These are phyloP conservation scores for Russula sp. DNA, from an alignment of 768 basidiomycete species.

Conservation along the genomic window DNA sequence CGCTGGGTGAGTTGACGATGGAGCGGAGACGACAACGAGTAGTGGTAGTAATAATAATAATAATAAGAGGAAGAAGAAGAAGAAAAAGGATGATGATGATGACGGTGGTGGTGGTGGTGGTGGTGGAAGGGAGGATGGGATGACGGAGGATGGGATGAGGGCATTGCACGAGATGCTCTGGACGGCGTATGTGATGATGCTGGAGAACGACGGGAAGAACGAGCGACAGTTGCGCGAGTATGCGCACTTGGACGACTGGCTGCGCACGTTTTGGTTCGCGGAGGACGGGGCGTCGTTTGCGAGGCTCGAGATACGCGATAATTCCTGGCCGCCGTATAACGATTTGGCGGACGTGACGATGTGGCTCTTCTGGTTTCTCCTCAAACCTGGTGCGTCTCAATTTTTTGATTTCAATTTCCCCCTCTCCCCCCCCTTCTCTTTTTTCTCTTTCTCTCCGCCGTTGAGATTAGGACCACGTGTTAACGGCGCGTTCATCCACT, in stretches of 20 bases:
- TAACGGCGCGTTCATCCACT: slow-evolving; percentile 7
- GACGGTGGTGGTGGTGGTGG: too few relatives aligned
- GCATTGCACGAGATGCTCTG: slow-evolving; percentile 53
- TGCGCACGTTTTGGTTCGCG: slow-evolving; percentile 66
- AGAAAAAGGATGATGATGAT: background rate
- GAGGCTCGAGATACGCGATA: slow-evolving; percentile 40
- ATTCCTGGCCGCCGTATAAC: slow-evolving; percentile 57
- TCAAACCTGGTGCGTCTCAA: slow-evolving; percentile 53
- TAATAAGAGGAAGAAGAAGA: background rate
- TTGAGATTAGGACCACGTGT: slow-evolving; percentile 1
- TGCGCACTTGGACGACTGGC: slow-evolving; percentile 59
- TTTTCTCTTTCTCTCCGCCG: background rate
- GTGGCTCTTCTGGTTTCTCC: slow-evolving; percentile 78
- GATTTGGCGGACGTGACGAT: slow-evolving; percentile 58
- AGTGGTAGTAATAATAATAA: too few relatives aligned
- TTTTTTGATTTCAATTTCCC: background rate
- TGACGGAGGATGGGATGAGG: slow-evolving; percentile 33
- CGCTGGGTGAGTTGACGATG: slow-evolving; percentile 23
- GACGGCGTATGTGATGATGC: slow-evolving; percentile 70
- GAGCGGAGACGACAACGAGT: background rate
- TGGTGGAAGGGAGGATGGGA: background rate
- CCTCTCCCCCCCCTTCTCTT: background rate
- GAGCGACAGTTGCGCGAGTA: slow-evolving; percentile 67
- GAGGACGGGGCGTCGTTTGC: slow-evolving; percentile 55
- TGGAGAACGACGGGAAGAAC: slow-evolving; percentile 79